Percentiles rank a stretch among this genome's conserved stretches.
These are phyloP conservation scores for Populus nigra DNA, from an alignment of 345 rosid genomes.

Conservation along the genomic window DNA sequence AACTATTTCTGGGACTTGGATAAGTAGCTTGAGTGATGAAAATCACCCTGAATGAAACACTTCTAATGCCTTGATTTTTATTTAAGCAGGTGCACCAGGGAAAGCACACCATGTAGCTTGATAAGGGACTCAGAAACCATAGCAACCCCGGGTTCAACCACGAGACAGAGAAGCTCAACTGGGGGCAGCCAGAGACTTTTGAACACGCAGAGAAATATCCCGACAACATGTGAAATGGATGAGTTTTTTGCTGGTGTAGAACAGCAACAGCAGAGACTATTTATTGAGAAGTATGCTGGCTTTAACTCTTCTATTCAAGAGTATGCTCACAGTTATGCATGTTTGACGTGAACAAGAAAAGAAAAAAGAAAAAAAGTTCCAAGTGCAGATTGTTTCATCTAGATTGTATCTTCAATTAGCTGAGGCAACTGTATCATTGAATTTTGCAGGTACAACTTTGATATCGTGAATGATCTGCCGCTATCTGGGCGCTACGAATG, in stretches of 20 bases:
- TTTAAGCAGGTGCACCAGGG: conserved; percentile 52
- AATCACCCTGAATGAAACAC: neutral
- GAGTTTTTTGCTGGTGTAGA: conserved; percentile 68
- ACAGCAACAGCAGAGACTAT: conserved; percentile 47
- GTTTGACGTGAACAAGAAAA: neutral
- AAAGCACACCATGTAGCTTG: conserved; percentile 50
- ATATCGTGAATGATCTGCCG: conserved; percentile 58
- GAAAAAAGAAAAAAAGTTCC: neutral
- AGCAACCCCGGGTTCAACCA: conserved; percentile 52
- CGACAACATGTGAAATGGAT: conserved; percentile 56
- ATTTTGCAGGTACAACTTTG: conserved; percentile 77
- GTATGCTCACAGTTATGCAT: neutral
- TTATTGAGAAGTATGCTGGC: conserved; percentile 53
- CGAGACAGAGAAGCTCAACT: conserved; percentile 28
- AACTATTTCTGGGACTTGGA: neutral
- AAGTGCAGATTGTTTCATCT: neutral
- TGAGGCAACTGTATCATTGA: neutral
- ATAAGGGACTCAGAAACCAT: conserved; percentile 33
- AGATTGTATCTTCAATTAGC: neutral
- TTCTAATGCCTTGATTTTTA: neutral
- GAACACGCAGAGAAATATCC: conserved; percentile 34
- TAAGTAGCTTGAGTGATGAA: neutral
- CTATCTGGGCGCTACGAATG: conserved; percentile 79
- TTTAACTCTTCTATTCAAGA: neutral
- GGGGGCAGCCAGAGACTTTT: conserved; percentile 25